phyloP scores from a whole-genome alignment of 768 basidiomycete species.

The Gyrodon lividus region DNA sequence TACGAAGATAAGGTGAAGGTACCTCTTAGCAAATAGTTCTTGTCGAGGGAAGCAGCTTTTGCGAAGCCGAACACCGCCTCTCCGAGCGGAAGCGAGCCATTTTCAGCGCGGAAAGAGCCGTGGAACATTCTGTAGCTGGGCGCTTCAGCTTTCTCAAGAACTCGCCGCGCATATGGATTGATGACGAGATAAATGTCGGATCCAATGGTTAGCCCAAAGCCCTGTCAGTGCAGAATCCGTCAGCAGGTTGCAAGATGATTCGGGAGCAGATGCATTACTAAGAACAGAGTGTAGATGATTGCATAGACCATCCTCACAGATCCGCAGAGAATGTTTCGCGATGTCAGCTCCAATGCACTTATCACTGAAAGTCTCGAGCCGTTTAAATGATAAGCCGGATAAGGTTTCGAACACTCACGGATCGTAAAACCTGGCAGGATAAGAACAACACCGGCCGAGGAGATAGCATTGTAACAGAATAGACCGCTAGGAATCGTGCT shows the following conservation, averaged over 20 bases:
- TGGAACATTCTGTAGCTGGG: conserved; percentile 48
- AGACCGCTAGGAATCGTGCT: conserved; percentile 70
- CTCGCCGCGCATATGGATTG: conserved; percentile 52
- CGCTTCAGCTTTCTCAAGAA: conserved; percentile 30
- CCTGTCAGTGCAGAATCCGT: conserved; percentile 39
- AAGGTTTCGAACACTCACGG: conserved; percentile 45
- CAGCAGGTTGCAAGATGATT: conserved; percentile 2
- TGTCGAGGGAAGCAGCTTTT: conserved; percentile 32
- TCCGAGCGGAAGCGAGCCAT: conserved; percentile 43
- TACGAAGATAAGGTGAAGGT: background rate
- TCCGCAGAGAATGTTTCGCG: conserved; percentile 76
- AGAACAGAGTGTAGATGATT: conserved; percentile 80
- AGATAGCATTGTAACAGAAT: conserved; percentile 90
- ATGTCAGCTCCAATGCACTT: conserved; percentile 77
- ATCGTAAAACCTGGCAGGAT: conserved; percentile 88
- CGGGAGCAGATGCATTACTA: conserved; percentile 41
- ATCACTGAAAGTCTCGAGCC: conserved; percentile 47
- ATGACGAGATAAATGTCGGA: conserved; percentile 78
- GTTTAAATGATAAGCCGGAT: background rate
- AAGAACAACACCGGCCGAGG: conserved; percentile 86
- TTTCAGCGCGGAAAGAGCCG: conserved; percentile 50
- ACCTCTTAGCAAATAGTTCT: conserved; percentile 33
- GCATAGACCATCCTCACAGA: conserved; percentile 84
- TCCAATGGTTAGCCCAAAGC: conserved; percentile 81
- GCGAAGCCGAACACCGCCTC: conserved; percentile 50